A percentile compares a stretch with the other conserved stretches of the same genome.
These are phyloP conservation scores for Phytophthora kernoviae DNA, from an alignment of 352 stramenopile species.

Conservation along the genomic window DNA sequence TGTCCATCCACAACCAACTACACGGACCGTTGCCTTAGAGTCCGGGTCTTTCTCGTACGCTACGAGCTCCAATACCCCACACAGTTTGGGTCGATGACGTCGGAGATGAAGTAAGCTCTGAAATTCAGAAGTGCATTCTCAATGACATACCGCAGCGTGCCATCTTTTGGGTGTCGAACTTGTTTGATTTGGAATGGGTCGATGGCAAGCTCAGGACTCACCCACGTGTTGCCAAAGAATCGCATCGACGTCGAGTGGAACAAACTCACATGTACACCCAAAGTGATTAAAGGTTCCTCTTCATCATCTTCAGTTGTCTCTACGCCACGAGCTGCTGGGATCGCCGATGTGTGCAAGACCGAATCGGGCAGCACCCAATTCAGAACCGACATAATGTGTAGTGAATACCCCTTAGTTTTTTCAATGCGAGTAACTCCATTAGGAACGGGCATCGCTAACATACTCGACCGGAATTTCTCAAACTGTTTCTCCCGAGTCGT, in stretches of 20 bases:
- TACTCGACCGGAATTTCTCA: conserved; percentile 71
- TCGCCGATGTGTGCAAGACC: conserved; percentile 39
- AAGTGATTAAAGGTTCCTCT: conserved; percentile 57
- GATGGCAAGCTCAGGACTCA: conserved; percentile 65
- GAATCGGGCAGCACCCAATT: conserved; percentile 72
- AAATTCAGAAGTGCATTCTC: conserved; percentile 65
- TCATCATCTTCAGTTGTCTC: conserved; percentile 46
- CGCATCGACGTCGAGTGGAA: conserved; percentile 85
- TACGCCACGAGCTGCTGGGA: conserved; percentile 18
- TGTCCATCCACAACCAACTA: conserved; percentile 93
- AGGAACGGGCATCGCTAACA: conserved; percentile 72
- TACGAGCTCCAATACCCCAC: conserved; percentile 94
- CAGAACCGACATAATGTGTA: conserved; percentile 69
- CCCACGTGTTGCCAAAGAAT: conserved; percentile 95
- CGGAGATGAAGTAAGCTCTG: conserved; percentile 84
- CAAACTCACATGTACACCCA: conserved; percentile 87
- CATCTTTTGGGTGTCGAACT: conserved; percentile 45
- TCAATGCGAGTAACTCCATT: conserved; percentile 51
- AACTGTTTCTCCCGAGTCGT: conserved; percentile 71
- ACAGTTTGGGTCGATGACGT: conserved; percentile 89
- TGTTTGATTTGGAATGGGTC: conserved; percentile 60
- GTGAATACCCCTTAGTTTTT: conserved; percentile 62
- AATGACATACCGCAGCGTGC: conserved; percentile 55
- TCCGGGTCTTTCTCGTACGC: conserved; percentile 85
- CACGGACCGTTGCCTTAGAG: conserved; percentile 67